Evolutionary conservation across 345 rosid genomes (phyloP), one percentile per base, ranked within the genome.

Genomic region (Heritiera littoralis): DNA sequence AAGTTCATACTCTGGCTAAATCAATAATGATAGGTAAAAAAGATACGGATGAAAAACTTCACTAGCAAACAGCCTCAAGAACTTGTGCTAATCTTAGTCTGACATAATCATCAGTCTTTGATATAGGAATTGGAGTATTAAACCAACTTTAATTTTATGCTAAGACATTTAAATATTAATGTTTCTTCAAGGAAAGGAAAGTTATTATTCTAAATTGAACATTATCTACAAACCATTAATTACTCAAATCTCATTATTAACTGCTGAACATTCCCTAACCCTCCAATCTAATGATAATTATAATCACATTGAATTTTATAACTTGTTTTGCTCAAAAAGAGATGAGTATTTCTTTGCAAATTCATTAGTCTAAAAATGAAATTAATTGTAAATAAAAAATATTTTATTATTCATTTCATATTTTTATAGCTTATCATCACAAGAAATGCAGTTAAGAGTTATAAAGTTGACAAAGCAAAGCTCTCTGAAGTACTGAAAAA

Each of bases 181-280:
- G 64, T 59, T 18, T 59, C 64, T 59, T 59, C 64, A 59, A 59
- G 73, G 32, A 49, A 46, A 68, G 14, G 73, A 23, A 66, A 69
- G 74, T 46, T 10, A 23, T 20, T 20, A 59, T 59, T 59, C 64
- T 59, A 20, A 46, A 64, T 35, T 35, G 45, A 61, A 61, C n/a
- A 55, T 18, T 55, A 17, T 55, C 8, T 18, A 17, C 18, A 49
- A 3, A 54, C 20, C 59, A 17, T 54, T 54, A 54, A 23, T 30
- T 64, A 64, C 43, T 64, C 20, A 64, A 64, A 64, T 35, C n/a
- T 64, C 20, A 64, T 32, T 10, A 64, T 35, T 35, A 64, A 35
- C 18, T 32, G 45, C 68, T 64, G 43, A 64, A 5, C 0, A 13
- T 64, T 64, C 10, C 13, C 3, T 20, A n/a, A 59, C 28, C 13